Evolutionary conservation across 345 rosid genomes (phyloP), one percentile per base, ranked within the genome.

Genomic region (Eucalyptus pauciflora): DNA sequence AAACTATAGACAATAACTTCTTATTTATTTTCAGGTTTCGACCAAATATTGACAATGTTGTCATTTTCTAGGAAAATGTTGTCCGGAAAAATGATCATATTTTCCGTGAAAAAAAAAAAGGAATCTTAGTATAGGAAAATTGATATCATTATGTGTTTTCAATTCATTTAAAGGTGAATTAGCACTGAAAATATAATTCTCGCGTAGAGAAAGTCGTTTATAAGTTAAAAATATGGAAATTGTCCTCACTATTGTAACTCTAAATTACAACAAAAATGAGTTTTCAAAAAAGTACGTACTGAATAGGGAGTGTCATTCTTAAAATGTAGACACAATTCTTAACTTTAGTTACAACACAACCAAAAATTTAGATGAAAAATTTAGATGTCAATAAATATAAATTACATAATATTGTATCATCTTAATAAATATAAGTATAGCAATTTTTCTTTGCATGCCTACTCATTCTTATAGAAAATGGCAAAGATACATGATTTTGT

Each of bases 41-140:
- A 54, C 25, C 60, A 20, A 54, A 22, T 9, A 54, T 9, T 22
- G 25, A 22, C 25, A 54, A 54, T 22, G 13, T 56, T 56, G 62
- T 56, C 62, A 22, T 22, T 56, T 22, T 56, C 62, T 56, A 20
- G 27, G 27, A 56, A 22, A 56, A 56, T 56, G 12, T 20, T 4
- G 27, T 56, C 13, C 6, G 7, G 2, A 17, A 3, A 51, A 52
- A 52, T 52, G 5, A 56, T 24, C 29, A 10, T 10, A 56, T 56
- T 56, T 56, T 56, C 1, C 0, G 2, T 0, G 3, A 56, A 56
- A 24, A 33, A 62, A 62, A 33, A 62, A 13, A 29, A 2, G 3
- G 33, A 13, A n/a, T 14, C 33, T 62, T 62, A 31, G 22, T 15
- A 31, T 31, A 16, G 10, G 41, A 15, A 67, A 31, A 67, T 16